These are phyloP conservation scores for Fusarium praegraminearum DNA, from an alignment of 2,329 filamentous ascomycete species.

Conservation along the genomic window DNA sequence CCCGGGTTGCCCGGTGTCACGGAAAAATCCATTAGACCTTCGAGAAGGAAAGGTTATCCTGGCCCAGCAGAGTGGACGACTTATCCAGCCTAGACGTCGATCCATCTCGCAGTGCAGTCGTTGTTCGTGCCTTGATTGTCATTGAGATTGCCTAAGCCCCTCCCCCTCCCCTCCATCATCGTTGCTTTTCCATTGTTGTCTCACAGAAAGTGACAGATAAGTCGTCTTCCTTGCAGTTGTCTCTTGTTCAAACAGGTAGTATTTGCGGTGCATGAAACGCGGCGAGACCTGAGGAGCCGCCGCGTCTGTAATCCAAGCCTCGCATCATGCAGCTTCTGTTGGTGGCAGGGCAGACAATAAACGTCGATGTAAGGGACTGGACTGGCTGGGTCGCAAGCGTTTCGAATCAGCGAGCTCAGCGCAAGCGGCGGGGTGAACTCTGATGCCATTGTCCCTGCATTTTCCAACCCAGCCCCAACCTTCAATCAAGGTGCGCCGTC, in stretches of 20 bases:
- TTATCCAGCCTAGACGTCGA: slow-evolving; percentile 41
- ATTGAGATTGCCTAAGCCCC: background rate
- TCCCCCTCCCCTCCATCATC: slow-evolving; percentile 15
- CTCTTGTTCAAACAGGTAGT: slow-evolving; percentile 17
- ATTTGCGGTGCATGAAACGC: slow-evolving; percentile 35
- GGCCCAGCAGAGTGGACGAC: slow-evolving; percentile 39
- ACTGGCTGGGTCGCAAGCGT: slow-evolving; percentile 1
- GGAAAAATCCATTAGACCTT: slow-evolving; percentile 36
- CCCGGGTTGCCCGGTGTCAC: slow-evolving; percentile 38
- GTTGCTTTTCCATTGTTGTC: slow-evolving; percentile 33
- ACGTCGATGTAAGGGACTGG: background rate
- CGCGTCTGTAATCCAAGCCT: slow-evolving; percentile 20
- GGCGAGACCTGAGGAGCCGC: slow-evolving; percentile 31
- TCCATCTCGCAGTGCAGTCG: slow-evolving; percentile 36
- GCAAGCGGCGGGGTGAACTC: slow-evolving; percentile 28
- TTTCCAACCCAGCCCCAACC: slow-evolving; percentile 15
- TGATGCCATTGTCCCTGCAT: slow-evolving; percentile 35
- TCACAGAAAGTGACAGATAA: slow-evolving; percentile 21
- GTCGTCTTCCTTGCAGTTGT: slow-evolving; percentile 35
- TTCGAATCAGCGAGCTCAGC: slow-evolving; percentile 11
- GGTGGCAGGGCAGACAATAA: slow-evolving; percentile 9
- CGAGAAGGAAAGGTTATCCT: slow-evolving; percentile 46
- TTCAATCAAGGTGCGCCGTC: slow-evolving; percentile 24
- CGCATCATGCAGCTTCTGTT: slow-evolving; percentile 26
- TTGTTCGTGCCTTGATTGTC: slow-evolving; percentile 5